Conservation (phyloP, 2,329 filamentous ascomycete genomes). For the Trichoderma oligosporum region DNA sequence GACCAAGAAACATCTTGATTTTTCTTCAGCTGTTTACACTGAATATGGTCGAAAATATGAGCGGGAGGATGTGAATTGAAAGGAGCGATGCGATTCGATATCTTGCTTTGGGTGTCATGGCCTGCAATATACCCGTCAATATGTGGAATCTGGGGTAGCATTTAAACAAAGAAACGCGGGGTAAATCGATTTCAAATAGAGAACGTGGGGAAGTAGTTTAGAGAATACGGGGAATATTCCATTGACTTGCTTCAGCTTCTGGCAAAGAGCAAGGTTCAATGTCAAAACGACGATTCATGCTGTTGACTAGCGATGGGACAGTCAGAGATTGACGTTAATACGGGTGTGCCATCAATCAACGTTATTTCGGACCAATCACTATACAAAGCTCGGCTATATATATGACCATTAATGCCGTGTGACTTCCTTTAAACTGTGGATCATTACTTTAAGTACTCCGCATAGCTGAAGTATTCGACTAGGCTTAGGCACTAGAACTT, state of each 20-base stretch:
- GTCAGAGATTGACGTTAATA: neutral
- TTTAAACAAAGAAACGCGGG: constrained; percentile 12
- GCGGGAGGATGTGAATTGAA: neutral
- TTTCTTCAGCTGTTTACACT: neutral
- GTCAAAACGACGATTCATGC: neutral
- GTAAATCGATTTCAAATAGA: neutral
- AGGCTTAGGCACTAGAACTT: neutral
- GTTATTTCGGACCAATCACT: neutral
- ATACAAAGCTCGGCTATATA: neutral
- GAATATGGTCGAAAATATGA: neutral
- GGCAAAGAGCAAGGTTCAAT: neutral
- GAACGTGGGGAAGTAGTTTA: neutral
- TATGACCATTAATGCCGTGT: neutral
- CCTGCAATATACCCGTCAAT: neutral
- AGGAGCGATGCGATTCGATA: neutral
- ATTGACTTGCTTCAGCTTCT: neutral
- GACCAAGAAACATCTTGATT: neutral
- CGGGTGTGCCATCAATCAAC: neutral
- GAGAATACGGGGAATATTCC: neutral
- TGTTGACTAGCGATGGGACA: neutral
- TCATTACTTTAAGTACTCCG: neutral
- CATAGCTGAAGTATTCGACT: neutral
- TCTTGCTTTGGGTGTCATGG: neutral
- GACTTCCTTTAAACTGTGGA: neutral
- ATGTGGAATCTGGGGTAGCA: constrained; percentile 1